phyloP scores from a whole-genome alignment of 257 asterid species.

The Eucommia ulmoides region DNA sequence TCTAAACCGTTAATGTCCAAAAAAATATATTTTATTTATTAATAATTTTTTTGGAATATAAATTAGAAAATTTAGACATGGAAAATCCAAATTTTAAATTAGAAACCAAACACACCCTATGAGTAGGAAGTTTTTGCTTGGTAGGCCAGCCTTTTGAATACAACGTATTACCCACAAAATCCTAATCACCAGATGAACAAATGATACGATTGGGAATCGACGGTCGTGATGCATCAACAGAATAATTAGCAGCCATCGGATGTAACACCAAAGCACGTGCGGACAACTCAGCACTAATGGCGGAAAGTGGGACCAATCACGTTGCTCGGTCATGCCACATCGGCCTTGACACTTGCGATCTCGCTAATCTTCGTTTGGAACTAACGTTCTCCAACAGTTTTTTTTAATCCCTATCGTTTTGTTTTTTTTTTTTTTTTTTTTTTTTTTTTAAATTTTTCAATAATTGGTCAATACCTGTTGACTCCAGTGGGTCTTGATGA shows the following conservation, averaged over 20 bases:
- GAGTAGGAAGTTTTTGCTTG: too few relatives aligned
- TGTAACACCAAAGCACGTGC: slow-evolving; percentile 20
- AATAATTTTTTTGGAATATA: too few relatives aligned
- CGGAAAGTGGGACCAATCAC: slow-evolving; percentile 41
- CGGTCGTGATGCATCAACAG: slow-evolving; percentile 14
- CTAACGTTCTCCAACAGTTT: slow-evolving; percentile 43
- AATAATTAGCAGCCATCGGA: slow-evolving; percentile 17
- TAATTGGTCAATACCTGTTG: too few relatives aligned
- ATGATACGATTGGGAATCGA: slow-evolving; percentile 16
- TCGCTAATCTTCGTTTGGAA: neutral
- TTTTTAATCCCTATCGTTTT: too few relatives aligned
- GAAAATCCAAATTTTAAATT: too few relatives aligned
- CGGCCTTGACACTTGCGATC: slow-evolving; percentile 20
- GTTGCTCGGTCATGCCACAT: slow-evolving; percentile 55
- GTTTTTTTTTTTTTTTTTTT: too few relatives aligned
- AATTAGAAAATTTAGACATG: too few relatives aligned
- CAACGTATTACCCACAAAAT: slow-evolving; percentile 23
- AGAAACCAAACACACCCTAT: too few relatives aligned
- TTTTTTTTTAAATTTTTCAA: too few relatives aligned
- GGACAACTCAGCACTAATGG: slow-evolving; percentile 24
- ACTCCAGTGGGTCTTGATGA: too few relatives aligned
- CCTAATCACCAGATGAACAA: slow-evolving; percentile 18
- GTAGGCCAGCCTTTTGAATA: neutral
- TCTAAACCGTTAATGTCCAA: too few relatives aligned
- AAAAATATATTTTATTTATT: too few relatives aligned